Evolutionary conservation across 2,329 filamentous ascomycete genomes (phyloP).

Genomic region (Fusarium buxicola): DNA sequence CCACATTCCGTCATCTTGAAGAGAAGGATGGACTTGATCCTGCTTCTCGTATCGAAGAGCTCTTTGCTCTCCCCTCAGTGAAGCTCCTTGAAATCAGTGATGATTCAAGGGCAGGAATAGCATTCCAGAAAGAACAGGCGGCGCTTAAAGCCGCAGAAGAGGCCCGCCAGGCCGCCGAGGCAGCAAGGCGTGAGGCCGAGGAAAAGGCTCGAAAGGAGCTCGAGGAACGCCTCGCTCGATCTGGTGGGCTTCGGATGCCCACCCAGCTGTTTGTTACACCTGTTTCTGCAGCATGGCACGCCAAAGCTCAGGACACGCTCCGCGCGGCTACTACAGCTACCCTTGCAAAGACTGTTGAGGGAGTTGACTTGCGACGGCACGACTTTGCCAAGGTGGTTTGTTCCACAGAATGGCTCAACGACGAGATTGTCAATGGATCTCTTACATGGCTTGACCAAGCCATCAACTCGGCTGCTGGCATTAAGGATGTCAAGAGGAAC

Average conservation of each 20-base stretch:
- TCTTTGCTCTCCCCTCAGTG: slow-evolving; percentile 45
- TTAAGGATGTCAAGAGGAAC: slow-evolving; percentile 58
- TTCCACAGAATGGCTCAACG: slow-evolving; percentile 76
- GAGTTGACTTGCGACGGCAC: slow-evolving; percentile 61
- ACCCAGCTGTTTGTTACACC: slow-evolving; percentile 43
- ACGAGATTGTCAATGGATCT: slow-evolving; percentile 78
- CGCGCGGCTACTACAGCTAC: slow-evolving; percentile 49
- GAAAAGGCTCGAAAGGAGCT: slow-evolving; percentile 41
- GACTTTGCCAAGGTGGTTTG: slow-evolving; percentile 74
- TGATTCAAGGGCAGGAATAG: slow-evolving; percentile 44
- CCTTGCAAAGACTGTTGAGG: slow-evolving; percentile 61
- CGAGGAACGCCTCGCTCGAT: slow-evolving; percentile 46
- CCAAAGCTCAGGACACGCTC: slow-evolving; percentile 48
- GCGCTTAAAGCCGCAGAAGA: slow-evolving; percentile 44
- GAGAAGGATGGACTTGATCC: slow-evolving; percentile 26
- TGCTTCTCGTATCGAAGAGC: slow-evolving; percentile 39
- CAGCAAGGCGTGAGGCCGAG: slow-evolving; percentile 38
- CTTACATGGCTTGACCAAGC: slow-evolving; percentile 70
- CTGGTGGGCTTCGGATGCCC: slow-evolving; percentile 49
- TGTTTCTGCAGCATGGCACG: slow-evolving; percentile 46
- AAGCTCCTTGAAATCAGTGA: slow-evolving; percentile 46
- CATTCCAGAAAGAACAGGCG: slow-evolving; percentile 41
- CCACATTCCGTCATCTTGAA: slow-evolving; percentile 15
- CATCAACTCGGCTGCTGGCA: slow-evolving; percentile 67
- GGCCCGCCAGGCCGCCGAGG: slow-evolving; percentile 43